These are phyloP conservation scores for Annulohypoxylon bovei DNA, from an alignment of 495 filamentous ascomycete genomes.

Conservation along the genomic window DNA sequence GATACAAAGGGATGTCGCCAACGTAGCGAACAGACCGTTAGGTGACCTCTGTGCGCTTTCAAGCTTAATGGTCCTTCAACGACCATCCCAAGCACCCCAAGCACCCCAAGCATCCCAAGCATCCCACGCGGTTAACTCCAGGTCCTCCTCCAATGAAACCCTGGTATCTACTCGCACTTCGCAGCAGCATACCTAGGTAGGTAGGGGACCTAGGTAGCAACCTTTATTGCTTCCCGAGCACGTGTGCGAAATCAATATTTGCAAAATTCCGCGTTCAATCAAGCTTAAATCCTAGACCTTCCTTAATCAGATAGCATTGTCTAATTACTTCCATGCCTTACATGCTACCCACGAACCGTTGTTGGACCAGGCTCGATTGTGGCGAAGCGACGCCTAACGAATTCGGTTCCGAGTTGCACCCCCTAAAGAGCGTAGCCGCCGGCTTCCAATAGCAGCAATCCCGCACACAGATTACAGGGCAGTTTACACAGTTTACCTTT, in stretches of 20 bases:
- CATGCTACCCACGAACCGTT: neutral
- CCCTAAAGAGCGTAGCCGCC: conserved; percentile 23
- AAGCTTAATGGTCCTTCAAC: neutral
- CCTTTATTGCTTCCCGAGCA: neutral
- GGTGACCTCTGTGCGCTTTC: neutral
- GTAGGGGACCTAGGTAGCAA: neutral
- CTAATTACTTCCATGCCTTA: conserved; percentile 10
- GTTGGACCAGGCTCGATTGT: neutral
- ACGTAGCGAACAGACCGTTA: conserved; percentile 20
- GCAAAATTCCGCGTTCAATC: neutral
- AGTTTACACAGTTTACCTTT: conserved; percentile 1
- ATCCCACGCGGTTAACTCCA: conserved; percentile 7
- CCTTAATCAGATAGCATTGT: neutral
- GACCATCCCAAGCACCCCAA: conserved; percentile 1
- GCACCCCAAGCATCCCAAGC: neutral
- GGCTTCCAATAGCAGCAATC: conserved; percentile 21
- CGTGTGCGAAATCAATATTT: conserved; percentile 5
- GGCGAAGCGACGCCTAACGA: neutral
- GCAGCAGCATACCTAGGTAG: neutral
- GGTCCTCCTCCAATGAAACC: conserved; percentile 6
- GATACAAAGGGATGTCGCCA: conserved; percentile 10
- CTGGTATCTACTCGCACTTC: neutral
- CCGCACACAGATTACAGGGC: too few species aligned
- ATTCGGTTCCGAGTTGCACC: conserved; percentile 13
- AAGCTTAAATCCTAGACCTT: neutral